Conservation (phyloP, 176 grass and related monocot species). For the Phoenix roebelenii region DNA sequence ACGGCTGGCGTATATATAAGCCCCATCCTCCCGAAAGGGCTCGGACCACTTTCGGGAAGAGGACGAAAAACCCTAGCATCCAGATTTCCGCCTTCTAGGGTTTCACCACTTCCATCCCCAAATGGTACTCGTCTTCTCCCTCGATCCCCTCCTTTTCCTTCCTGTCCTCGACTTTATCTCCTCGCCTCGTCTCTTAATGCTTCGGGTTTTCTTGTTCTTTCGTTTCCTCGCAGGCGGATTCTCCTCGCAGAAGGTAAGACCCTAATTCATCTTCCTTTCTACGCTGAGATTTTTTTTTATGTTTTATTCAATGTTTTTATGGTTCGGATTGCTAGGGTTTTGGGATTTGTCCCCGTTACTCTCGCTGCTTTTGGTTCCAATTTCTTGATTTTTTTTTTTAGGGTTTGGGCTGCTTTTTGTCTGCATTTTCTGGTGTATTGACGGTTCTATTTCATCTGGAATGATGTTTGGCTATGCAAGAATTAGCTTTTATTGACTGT, state of each 20-base stretch:
- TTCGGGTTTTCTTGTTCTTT: background rate
- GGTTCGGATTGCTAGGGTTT: background rate
- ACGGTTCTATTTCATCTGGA: no score
- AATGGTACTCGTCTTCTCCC: slow-evolving; percentile 23
- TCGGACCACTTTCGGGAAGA: no score
- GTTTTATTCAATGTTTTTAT: background rate
- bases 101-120: background rate
- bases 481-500: no score
- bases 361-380: no score
- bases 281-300: no score
- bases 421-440: no score
- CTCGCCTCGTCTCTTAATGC: background rate
- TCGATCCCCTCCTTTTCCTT: background rate
- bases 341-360: background rate
- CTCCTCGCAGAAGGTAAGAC: slow-evolving; percentile 48
- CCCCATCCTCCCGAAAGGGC: no score
- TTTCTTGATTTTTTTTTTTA: no score
- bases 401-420: no score
- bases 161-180: background rate
- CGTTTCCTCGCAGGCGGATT: slow-evolving; percentile 40
- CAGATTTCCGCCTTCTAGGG: background rate
- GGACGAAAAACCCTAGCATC: slow-evolving; percentile 2
- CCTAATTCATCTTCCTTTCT: background rate
- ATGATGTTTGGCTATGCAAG: no score
- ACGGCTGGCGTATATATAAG: no score